Conservation (phyloP, 2,329 filamentous ascomycete genomes). For the Albophoma yamanashiensis region DNA sequence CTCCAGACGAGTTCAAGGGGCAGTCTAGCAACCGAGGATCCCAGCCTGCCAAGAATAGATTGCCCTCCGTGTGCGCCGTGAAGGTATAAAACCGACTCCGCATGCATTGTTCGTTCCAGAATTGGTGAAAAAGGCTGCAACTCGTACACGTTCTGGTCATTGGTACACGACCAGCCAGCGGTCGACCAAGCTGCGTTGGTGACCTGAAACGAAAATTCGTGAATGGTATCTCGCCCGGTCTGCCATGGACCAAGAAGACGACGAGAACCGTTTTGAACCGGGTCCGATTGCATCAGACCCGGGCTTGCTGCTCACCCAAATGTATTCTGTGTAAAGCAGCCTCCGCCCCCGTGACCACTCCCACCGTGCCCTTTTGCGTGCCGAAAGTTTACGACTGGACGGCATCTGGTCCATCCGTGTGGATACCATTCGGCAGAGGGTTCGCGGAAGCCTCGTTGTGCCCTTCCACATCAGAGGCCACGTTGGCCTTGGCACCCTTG, state of each 20-base stretch:
- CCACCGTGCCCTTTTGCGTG: neutral
- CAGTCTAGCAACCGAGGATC: neutral
- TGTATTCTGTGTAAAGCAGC: neutral
- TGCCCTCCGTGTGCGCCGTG: neutral
- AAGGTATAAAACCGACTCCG: neutral
- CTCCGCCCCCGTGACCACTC: neutral
- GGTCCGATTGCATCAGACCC: neutral
- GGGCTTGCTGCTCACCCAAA: neutral
- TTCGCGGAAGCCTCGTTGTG: neutral
- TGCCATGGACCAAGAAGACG: neutral
- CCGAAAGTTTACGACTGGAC: neutral
- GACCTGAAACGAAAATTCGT: neutral
- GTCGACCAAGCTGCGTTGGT: neutral
- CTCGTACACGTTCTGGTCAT: constrained; percentile 1
- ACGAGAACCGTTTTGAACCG: neutral
- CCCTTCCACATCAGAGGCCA: constrained; percentile 2
- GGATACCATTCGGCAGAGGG: constrained; percentile 2
- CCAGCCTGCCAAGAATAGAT: neutral
- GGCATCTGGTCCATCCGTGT: constrained; percentile 2
- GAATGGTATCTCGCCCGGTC: neutral
- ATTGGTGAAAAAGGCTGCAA: neutral
- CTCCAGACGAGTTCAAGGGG: neutral
- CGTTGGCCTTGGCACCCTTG: neutral
- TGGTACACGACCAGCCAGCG: neutral
- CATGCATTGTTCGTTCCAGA: neutral